Conservation (phyloP, 176 grass and related monocot species). For the Bothriochloa decipiens region DNA sequence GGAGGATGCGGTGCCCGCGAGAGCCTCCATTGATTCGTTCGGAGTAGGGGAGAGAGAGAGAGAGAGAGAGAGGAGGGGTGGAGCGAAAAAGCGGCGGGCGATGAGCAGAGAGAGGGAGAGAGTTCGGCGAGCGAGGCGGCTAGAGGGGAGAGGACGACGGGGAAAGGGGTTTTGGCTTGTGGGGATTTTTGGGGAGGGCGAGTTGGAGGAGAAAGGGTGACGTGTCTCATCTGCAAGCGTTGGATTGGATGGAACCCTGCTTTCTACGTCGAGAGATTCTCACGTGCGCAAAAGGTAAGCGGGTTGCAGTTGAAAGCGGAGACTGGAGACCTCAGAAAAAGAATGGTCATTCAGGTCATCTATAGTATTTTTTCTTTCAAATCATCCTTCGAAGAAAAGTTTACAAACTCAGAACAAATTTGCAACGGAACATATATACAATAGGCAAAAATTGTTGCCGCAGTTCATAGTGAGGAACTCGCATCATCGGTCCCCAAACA, state of each 20-base stretch:
- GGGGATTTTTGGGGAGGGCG: constrained; percentile 28
- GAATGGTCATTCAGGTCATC: neutral
- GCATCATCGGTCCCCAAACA: neutral
- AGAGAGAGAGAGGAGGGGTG: neutral
- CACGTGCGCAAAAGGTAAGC: neutral
- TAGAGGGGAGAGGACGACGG: neutral
- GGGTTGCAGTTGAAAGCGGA: neutral
- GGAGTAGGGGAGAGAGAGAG: neutral
- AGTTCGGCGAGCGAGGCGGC: constrained; percentile 45
- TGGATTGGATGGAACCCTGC: constrained; percentile 29
- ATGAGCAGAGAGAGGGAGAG: neutral
- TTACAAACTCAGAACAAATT: neutral
- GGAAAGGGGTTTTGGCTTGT: constrained; percentile 2
- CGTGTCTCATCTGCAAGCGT: constrained; percentile 7
- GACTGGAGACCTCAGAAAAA: neutral
- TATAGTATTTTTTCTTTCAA: no score
- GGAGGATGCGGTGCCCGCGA: constrained; percentile 32
- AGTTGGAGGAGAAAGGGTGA: neutral
- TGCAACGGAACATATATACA: neutral
- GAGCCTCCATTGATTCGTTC: constrained; percentile 47
- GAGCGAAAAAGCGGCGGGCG: neutral
- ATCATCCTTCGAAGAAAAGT: neutral
- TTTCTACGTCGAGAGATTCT: neutral
- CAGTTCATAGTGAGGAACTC: neutral
- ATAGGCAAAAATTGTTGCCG: neutral